These are phyloP conservation scores for Xerocomus cyaneibrunnescens DNA, from an alignment of 1,284 basidiomycete genomes.

Conservation along the genomic window DNA sequence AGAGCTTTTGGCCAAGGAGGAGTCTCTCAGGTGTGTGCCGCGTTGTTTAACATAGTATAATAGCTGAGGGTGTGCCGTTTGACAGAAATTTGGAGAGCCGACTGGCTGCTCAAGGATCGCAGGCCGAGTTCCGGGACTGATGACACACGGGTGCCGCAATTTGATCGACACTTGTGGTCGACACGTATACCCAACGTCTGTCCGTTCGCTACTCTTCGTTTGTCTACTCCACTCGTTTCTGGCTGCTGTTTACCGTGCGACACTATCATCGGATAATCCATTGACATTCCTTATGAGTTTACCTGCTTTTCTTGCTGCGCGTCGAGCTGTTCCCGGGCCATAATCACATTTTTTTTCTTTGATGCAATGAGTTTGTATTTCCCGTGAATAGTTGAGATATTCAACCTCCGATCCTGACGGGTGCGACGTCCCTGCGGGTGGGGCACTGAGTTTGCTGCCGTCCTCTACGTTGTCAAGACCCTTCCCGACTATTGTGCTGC, in stretches of 20 bases:
- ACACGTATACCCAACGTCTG: conserved; percentile 35
- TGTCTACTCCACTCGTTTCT: conserved; percentile 31
- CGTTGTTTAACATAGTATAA: not conserved
- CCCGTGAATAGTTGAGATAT: conserved; percentile 15
- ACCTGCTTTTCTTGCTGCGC: conserved; percentile 33
- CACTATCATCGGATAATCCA: conserved; percentile 38
- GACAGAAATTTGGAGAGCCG: conserved; percentile 85
- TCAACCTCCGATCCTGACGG: conserved; percentile 32
- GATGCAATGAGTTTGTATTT: conserved; percentile 9
- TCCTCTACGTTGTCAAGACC: not conserved
- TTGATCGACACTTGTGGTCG: conserved; percentile 28
- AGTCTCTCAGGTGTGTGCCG: conserved; percentile 69
- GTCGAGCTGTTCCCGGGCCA: conserved; percentile 20
- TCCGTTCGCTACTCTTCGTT: conserved; percentile 37
- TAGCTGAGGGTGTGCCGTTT: conserved; percentile 14
- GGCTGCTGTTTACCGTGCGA: conserved; percentile 35
- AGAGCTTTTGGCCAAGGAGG: conserved; percentile 92
- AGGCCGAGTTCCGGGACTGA: conserved; percentile 60
- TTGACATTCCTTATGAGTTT: conserved; percentile 37
- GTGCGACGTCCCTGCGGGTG: conserved; percentile 13
- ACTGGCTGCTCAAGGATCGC: conserved; percentile 80
- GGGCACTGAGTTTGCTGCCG: conserved; percentile 4
- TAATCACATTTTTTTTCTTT: conserved; percentile 24
- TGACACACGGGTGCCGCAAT: conserved; percentile 21
- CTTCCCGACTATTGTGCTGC: conserved; percentile 7